Conservation (phyloP, 768 basidiomycete species). For the Boletus sensibilis region DNA sequence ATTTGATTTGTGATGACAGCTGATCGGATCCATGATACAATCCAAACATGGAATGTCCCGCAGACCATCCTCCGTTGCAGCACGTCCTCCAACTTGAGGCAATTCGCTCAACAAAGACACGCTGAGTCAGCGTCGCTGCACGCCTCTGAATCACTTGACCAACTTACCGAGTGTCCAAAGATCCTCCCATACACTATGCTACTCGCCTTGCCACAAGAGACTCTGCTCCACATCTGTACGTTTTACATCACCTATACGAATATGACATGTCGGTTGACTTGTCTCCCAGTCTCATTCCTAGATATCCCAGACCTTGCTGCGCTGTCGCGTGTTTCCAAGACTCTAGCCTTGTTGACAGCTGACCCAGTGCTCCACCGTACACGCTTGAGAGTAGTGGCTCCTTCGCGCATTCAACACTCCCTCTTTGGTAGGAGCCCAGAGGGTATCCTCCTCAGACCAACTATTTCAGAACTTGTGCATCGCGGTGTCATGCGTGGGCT, state of each 20-base stretch:
- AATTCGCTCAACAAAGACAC: slow-evolving; percentile 1
- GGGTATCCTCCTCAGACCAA: slow-evolving; percentile 60
- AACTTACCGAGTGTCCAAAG: neutral
- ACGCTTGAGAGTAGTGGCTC: slow-evolving; percentile 59
- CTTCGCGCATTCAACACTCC: slow-evolving; percentile 65
- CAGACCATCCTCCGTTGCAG: neutral
- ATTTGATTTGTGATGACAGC: neutral
- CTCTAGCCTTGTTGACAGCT: slow-evolving; percentile 48
- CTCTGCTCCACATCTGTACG: slow-evolving; percentile 58
- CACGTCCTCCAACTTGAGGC: neutral
- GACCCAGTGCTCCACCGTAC: slow-evolving; percentile 66
- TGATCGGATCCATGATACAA: slow-evolving; percentile 1
- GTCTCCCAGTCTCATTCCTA: slow-evolving; percentile 57
- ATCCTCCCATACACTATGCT: slow-evolving; percentile 11
- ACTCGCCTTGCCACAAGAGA: slow-evolving; percentile 52
- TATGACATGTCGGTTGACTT: neutral
- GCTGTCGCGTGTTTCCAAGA: slow-evolving; percentile 47
- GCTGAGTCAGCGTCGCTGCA: slow-evolving; percentile 11
- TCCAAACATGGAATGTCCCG: slow-evolving; percentile 2
- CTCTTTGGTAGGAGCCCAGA: slow-evolving; percentile 58
- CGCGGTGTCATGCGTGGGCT: slow-evolving; percentile 70
- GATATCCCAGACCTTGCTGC: slow-evolving; percentile 69
- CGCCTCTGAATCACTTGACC: neutral
- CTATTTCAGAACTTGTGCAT: slow-evolving; percentile 63
- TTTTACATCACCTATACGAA: neutral